A percentile compares a stretch with the other conserved stretches of the same genome.
These are phyloP conservation scores for Plasmopara muralis DNA, from an alignment of 352 stramenopile species.

Conservation along the genomic window DNA sequence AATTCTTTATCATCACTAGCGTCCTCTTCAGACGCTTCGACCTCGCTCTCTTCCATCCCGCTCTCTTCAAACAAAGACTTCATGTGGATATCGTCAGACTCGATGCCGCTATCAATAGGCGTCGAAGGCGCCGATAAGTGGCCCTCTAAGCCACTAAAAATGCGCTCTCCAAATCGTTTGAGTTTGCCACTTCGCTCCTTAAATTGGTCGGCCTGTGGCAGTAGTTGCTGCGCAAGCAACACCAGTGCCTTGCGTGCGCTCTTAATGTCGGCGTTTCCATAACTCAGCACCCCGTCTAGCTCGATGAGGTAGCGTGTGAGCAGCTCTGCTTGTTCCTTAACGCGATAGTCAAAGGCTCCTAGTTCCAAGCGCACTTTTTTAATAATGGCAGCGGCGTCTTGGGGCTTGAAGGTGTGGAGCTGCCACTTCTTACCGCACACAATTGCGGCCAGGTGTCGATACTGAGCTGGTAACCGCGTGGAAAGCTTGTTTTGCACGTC, in stretches of 20 bases:
- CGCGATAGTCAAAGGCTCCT: conserved; percentile 53
- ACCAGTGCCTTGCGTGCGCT: conserved; percentile 46
- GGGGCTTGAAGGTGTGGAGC: conserved; percentile 17
- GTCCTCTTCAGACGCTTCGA: conserved; percentile 12
- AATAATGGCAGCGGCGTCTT: conserved; percentile 7
- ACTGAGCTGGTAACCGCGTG: conserved; percentile 31
- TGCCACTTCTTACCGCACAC: conserved; percentile 43
- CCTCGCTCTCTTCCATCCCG: conserved; percentile 17
- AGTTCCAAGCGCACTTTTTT: conserved; percentile 46
- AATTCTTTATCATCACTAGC: conserved; percentile 10
- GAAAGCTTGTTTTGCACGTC: conserved; percentile 37
- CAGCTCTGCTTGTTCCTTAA: conserved; percentile 53
- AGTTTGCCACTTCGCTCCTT: conserved; percentile 38
- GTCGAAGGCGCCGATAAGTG: not conserved
- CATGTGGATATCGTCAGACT: conserved; percentile 26
- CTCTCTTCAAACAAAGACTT: conserved; percentile 19
- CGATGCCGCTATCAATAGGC: conserved; percentile 10
- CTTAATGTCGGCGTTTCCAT: conserved; percentile 47
- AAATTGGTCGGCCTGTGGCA: conserved; percentile 35
- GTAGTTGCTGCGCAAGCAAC: conserved; percentile 37
- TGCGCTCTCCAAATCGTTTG: conserved; percentile 37
- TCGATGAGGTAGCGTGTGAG: conserved; percentile 49
- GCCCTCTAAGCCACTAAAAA: conserved; percentile 16
- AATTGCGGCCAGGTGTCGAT: conserved; percentile 22
- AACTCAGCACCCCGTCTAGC: conserved; percentile 57